Evolutionary conservation across 2,329 filamentous ascomycete species (phyloP).

Genomic region (Venturia effusa): DNA sequence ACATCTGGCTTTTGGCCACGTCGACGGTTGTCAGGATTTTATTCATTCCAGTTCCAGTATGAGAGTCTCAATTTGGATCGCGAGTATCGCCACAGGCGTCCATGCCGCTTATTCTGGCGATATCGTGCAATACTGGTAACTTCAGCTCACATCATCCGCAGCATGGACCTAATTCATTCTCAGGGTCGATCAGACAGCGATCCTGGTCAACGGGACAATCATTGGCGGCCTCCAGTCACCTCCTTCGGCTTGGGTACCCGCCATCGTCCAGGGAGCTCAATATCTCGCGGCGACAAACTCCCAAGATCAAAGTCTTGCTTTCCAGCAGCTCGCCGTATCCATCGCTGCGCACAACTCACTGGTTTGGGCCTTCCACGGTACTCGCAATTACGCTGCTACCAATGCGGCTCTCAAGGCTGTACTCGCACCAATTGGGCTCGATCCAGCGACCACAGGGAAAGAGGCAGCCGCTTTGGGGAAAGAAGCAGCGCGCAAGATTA

Average conservation of each 20-base stretch:
- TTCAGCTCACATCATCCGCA: background rate
- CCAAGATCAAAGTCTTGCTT: constrained; percentile 16
- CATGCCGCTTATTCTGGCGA: constrained; percentile 15
- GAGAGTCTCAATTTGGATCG: background rate
- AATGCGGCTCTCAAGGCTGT: constrained; percentile 16
- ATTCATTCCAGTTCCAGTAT: background rate
- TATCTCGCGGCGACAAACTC: constrained; percentile 18
- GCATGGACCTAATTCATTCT: background rate
- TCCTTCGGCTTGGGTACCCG: constrained; percentile 20
- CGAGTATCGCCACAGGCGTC: constrained; percentile 1
- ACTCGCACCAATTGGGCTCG: constrained; percentile 16
- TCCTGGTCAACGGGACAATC: constrained; percentile 18
- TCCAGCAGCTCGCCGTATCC: constrained; percentile 21
- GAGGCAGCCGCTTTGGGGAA: constrained; percentile 16
- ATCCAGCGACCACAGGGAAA: constrained; percentile 14
- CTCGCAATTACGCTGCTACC: constrained; percentile 18
- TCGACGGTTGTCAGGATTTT: background rate
- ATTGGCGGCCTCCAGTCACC: constrained; percentile 20
- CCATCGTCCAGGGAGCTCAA: constrained; percentile 19
- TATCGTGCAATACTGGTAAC: constrained; percentile 18
- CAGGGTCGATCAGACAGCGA: constrained; percentile 18
- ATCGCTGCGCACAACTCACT: constrained; percentile 21
- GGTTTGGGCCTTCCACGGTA: constrained; percentile 20
- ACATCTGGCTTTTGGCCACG: background rate
- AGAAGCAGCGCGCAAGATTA: constrained; percentile 16